Evolutionary conservation across 257 asterid genomes (phyloP), one percentile per base, ranked within the genome.

Genomic region (Primulina eburnea): DNA sequence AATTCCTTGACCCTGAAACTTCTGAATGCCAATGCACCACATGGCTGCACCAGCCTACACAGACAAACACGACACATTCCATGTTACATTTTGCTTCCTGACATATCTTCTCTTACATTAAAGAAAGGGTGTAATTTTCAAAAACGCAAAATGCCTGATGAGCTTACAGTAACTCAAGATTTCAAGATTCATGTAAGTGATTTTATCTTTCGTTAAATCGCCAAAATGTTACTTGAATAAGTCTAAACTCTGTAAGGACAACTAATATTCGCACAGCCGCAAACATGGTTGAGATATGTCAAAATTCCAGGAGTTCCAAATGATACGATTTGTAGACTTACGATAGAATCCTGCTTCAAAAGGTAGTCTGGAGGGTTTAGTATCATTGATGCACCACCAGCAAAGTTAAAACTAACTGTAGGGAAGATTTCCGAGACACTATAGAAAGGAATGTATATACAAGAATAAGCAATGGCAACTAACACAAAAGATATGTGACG

Each of bases 1-100:
- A 59, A 90, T 69, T 57, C 94, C 89, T 78, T 86, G 96, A 52
- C 92, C 95, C 75, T 78, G 82, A 76, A 89, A 70, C 81, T 89
- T 89, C 84, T 93, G 99, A 73, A 93, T 74, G 69, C 99, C 99
- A 55, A 93, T 88, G 78, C 99, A 93, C 99, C 99, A 93, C 53
- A 85, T 95, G 47, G 96, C 88, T 70, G 87, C 91, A 64, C 95
- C 97, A 37, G 84, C 87, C 99, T 93, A 81, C 86, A 75, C 17
- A 60, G 60, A 35, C 24, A 76, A 52, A 17, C n/a, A 43, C 2
- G 53, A 12, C 53, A 43, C 6, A 33, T 75, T 34, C 65, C 64
- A 43, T 43, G 53, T 43, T 11, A 43, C 10, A 1, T 43, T 43
- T 43, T 43, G n/a, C 12, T 43, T 43, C n/a, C n/a, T 11, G n/a